Evolutionary conservation across 2,329 filamentous ascomycete species (phyloP).

Genomic region (Clarireedia monteithiana): DNA sequence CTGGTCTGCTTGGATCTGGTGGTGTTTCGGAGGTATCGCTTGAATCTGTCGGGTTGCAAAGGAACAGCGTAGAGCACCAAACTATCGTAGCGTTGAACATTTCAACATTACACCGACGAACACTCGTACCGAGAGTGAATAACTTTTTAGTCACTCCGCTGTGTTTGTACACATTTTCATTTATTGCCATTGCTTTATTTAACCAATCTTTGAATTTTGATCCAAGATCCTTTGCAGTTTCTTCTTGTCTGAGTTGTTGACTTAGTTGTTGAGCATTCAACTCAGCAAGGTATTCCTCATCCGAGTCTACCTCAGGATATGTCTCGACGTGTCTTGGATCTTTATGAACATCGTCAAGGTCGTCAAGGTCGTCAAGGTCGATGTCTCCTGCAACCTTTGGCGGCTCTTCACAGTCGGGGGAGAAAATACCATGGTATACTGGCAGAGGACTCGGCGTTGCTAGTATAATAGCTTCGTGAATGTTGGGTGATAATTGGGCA

Average conservation of each 20-base stretch:
- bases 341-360: not conserved
- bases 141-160: not conserved
- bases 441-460: not conserved
- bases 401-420: not conserved
- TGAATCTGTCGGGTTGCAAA: not conserved
- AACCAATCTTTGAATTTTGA: not conserved
- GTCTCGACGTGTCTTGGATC: not conserved
- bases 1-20: too few species aligned
- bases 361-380: not conserved
- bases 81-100: not conserved
- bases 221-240: not conserved
- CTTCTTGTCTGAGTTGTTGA: not conserved
- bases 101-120: not conserved
- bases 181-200: not conserved
- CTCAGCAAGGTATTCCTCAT: not conserved
- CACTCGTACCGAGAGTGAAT: not conserved
- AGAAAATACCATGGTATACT: not conserved
- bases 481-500: not conserved
- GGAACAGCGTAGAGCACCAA: not conserved
- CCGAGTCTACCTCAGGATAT: not conserved
- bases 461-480: not conserved
- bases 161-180: not conserved
- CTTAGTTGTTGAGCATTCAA: not conserved
- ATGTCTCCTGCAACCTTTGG: not conserved
- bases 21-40: too few species aligned